These are phyloP conservation scores for Debaryomyces subglobosus DNA, from an alignment of 1,139 yeast species.

Conservation along the genomic window DNA sequence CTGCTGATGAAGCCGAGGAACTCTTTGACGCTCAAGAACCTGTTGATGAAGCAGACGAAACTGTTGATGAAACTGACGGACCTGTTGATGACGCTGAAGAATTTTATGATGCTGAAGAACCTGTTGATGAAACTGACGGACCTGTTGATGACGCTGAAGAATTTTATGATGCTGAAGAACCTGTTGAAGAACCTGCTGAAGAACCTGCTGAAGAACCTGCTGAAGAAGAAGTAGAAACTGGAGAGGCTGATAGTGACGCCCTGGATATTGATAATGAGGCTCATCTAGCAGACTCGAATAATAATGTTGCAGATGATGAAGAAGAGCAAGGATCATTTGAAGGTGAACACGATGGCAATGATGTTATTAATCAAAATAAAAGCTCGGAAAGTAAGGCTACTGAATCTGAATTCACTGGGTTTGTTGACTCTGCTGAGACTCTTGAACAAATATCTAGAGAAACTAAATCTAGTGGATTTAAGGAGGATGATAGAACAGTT, in stretches of 20 bases:
- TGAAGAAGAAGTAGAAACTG: neutral
- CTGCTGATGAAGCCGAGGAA: neutral
- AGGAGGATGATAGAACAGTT: constrained; percentile 10
- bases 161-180: neutral
- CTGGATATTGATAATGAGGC: neutral
- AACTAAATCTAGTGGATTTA: neutral
- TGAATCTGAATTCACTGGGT: constrained; percentile 6
- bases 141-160: too few relatives aligned
- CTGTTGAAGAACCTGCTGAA: neutral
- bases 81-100: neutral
- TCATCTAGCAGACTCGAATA: neutral
- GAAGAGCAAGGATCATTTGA: neutral
- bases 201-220: too few relatives aligned
- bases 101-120: neutral
- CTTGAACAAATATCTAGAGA: neutral
- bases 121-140: neutral
- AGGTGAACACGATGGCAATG: neutral
- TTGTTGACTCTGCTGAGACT: neutral
- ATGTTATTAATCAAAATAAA: constrained; percentile 1
- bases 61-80: constrained; percentile 1
- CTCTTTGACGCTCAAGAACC: too few relatives aligned
- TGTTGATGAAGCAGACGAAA: too few relatives aligned
- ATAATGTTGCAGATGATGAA: neutral
- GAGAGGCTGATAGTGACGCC: neutral
- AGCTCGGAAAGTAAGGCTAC: constrained; percentile 8